Conservation (phyloP, 805 yeast genomes). For the Cyberlindnera americana region DNA sequence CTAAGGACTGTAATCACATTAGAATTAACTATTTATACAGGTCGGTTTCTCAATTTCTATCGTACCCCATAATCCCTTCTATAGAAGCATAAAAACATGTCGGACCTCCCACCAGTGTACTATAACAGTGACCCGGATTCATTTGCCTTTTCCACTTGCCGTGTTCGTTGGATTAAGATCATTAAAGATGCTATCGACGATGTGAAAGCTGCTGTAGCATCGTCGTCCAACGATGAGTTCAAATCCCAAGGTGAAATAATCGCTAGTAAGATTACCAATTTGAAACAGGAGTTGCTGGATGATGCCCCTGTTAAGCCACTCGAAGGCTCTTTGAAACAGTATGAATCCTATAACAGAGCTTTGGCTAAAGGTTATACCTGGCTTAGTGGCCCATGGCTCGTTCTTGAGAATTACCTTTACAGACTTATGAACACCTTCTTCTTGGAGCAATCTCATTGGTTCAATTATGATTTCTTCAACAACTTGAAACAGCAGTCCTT, state of each 20-base stretch:
- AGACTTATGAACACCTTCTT: slow-evolving; percentile 53
- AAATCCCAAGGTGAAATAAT: slow-evolving; percentile 47
- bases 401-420: slow-evolving; percentile 80
- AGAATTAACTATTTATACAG: neutral
- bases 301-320: slow-evolving; percentile 44
- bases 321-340: slow-evolving; percentile 41
- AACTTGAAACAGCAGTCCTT: slow-evolving; percentile 71
- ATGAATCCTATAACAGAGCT: slow-evolving; percentile 57
- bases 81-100: slow-evolving; percentile 1
- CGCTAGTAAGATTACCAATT: slow-evolving; percentile 34
- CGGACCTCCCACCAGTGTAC: slow-evolving; percentile 38
- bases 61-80: too few relatives aligned
- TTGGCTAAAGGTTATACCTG: slow-evolving; percentile 50
- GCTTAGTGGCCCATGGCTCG: slow-evolving; percentile 89
- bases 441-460: slow-evolving; percentile 36
- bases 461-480: slow-evolving; percentile 69
- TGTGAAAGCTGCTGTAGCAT: slow-evolving; percentile 36
- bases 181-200: slow-evolving; percentile 67
- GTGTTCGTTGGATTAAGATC: slow-evolving; percentile 85
- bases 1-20: too few relatives aligned
- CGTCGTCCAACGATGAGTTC: slow-evolving; percentile 26
- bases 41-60: neutral
- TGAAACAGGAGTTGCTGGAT: slow-evolving; percentile 42
- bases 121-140: slow-evolving; percentile 67
- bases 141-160: slow-evolving; percentile 78